Percentiles rank a stretch among this genome's conserved stretches.
phyloP scores from a whole-genome alignment of 2,329 filamentous ascomycete species.

The Alternaria sp. region DNA sequence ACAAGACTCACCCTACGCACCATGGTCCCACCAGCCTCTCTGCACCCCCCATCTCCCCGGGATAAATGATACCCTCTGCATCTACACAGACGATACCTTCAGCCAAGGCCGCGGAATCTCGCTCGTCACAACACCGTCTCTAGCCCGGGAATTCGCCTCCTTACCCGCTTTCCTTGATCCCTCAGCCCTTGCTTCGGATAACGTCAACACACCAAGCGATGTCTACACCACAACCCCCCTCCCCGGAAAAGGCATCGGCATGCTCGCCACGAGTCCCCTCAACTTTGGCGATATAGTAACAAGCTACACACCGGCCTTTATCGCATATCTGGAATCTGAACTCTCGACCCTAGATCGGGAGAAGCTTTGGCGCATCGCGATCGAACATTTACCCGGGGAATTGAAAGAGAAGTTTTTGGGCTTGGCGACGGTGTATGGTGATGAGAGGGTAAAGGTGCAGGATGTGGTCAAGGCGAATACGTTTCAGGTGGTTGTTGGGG shows the following conservation, averaged over 20 bases:
- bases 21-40: conserved; percentile 36
- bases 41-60: conserved; percentile 33
- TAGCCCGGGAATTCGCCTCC: conserved; percentile 29
- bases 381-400: conserved; percentile 31
- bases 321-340: conserved; percentile 40
- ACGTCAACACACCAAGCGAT: conserved; percentile 27
- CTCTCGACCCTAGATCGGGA: conserved; percentile 38
- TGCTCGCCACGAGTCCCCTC: conserved; percentile 33
- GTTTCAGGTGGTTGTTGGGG: conserved; percentile 38
- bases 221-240: conserved; percentile 31
- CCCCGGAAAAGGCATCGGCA: conserved; percentile 40
- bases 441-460: conserved; percentile 33
- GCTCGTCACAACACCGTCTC: conserved; percentile 40
- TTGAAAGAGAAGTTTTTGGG: conserved; percentile 26
- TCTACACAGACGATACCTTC: conserved; percentile 40
- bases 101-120: conserved; percentile 41
- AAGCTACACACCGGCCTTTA: conserved; percentile 39
- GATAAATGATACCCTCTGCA: conserved; percentile 36
- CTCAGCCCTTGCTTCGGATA: conserved; percentile 1
- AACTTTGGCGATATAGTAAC: conserved; percentile 34
- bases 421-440: conserved; percentile 36
- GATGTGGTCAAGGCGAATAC: conserved; percentile 47
- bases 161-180: conserved; percentile 34
- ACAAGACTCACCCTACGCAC: conserved; percentile 1
- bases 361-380: conserved; percentile 30